A percentile compares a stretch with the other conserved stretches of the same genome.
phyloP scores from a whole-genome alignment of 805 yeast species.

The Saccharomycopsis fermentans region DNA sequence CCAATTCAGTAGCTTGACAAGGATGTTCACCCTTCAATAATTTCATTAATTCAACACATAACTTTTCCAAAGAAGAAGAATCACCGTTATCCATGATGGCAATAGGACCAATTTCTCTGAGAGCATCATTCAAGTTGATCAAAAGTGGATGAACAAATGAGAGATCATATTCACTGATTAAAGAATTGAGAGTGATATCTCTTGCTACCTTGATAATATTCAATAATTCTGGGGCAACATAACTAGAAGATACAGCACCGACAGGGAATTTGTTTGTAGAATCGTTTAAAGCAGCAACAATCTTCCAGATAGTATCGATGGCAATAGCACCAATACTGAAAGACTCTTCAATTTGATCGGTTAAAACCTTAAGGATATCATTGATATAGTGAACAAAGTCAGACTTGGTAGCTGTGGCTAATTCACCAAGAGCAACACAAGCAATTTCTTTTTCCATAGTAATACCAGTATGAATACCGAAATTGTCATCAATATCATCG shows the following conservation, averaged over 20 bases:
- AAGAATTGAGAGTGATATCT: slow-evolving; percentile 46
- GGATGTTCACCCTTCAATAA: slow-evolving; percentile 75
- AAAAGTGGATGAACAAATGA: slow-evolving; percentile 71
- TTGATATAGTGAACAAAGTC: slow-evolving; percentile 73
- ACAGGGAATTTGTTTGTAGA: slow-evolving; percentile 33
- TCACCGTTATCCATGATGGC: slow-evolving; percentile 54
- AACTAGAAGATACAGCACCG: slow-evolving; percentile 53
- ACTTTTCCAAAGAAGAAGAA: slow-evolving; percentile 47
- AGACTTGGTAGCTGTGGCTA: slow-evolving; percentile 78
- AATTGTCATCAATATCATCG: slow-evolving; percentile 57
- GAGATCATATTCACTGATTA: slow-evolving; percentile 76
- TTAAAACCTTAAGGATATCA: slow-evolving; percentile 49
- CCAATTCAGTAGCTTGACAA: slow-evolving; percentile 67
- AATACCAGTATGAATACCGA: slow-evolving; percentile 87
- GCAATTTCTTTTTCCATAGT: slow-evolving; percentile 95
- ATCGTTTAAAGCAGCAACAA: slow-evolving; percentile 54
- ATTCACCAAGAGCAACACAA: slow-evolving; percentile 79
- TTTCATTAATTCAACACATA: slow-evolving; percentile 62
- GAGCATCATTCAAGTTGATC: slow-evolving; percentile 60
- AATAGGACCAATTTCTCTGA: slow-evolving; percentile 62
- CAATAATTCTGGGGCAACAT: slow-evolving; percentile 47
- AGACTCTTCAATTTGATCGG: slow-evolving; percentile 71
- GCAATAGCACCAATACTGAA: slow-evolving; percentile 90
- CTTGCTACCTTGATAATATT: slow-evolving; percentile 59
- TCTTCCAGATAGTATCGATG: slow-evolving; percentile 70